Conservation (phyloP, 2,329 filamentous ascomycete genomes). For the Verticillium nonalfalfae region DNA sequence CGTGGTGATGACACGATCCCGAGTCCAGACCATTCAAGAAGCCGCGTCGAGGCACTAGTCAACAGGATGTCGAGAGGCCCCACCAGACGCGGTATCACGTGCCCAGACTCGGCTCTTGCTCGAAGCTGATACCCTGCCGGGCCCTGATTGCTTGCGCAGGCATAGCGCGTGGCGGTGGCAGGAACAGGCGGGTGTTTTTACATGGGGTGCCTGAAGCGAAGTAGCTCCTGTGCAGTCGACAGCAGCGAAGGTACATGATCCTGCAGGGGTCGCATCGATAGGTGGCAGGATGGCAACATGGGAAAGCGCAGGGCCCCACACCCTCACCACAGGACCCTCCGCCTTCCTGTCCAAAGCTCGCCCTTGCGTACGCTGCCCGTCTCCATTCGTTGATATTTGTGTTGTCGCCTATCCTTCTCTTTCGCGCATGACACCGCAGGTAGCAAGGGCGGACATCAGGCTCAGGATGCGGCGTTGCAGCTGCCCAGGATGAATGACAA, state of each 20-base stretch:
- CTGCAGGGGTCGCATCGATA: not conserved
- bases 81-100: not conserved
- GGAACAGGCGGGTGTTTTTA: not conserved
- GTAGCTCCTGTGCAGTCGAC: not conserved
- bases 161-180: conserved; percentile 1
- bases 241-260: not conserved
- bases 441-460: not conserved
- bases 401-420: not conserved
- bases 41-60: not conserved
- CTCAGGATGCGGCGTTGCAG: not conserved
- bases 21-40: not conserved
- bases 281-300: not conserved
- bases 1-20: not conserved
- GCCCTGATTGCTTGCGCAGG: not conserved
- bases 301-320: not conserved
- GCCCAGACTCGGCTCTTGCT: not conserved
- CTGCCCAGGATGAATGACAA: not conserved
- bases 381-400: not conserved
- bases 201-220: not conserved
- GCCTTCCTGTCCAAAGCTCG: not conserved
- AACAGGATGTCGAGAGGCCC: not conserved
- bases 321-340: not conserved
- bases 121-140: not conserved
- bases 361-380: not conserved
- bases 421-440: not conserved